phyloP scores from a whole-genome alignment of 805 yeast genomes.

The Candida ipomoeae region DNA sequence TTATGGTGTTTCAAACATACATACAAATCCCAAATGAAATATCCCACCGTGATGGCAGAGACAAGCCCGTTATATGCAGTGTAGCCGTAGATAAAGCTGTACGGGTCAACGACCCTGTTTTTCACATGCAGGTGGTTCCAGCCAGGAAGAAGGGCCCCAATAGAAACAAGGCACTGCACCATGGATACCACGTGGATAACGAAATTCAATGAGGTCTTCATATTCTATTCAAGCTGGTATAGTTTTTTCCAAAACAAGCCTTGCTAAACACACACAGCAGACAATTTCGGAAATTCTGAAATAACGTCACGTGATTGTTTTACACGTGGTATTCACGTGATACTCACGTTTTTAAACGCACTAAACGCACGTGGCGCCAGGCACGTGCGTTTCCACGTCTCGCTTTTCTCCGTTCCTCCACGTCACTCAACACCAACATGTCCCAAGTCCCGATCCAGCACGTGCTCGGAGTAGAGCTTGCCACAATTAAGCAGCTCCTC shows the following conservation, averaged over 20 bases:
- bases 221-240: conserved; percentile 44
- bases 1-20: conserved; percentile 62
- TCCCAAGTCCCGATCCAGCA: conserved; percentile 18
- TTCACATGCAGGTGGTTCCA: conserved; percentile 50
- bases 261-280: conserved; percentile 53
- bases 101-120: conserved; percentile 39
- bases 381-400: not conserved
- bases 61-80: conserved; percentile 76
- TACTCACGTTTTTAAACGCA: too few relatives aligned
- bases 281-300: conserved; percentile 50
- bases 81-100: conserved; percentile 50
- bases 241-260: conserved; percentile 47
- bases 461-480: conserved; percentile 30
- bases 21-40: conserved; percentile 84
- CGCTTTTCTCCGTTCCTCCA: not conserved
- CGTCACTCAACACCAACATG: conserved; percentile 10
- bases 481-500: conserved; percentile 44
- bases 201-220: conserved; percentile 60
- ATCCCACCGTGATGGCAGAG: conserved; percentile 70
- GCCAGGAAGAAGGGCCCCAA: conserved; percentile 58
- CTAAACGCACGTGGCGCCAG: not conserved
- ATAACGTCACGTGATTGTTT: too few relatives aligned
- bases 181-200: conserved; percentile 89
- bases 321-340: too few relatives aligned
- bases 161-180: conserved; percentile 72